Evolutionary conservation across 441 rosid genomes (phyloP), one percentile per base, ranked within the genome.

Genomic region (Arabidopsis lyrata): DNA sequence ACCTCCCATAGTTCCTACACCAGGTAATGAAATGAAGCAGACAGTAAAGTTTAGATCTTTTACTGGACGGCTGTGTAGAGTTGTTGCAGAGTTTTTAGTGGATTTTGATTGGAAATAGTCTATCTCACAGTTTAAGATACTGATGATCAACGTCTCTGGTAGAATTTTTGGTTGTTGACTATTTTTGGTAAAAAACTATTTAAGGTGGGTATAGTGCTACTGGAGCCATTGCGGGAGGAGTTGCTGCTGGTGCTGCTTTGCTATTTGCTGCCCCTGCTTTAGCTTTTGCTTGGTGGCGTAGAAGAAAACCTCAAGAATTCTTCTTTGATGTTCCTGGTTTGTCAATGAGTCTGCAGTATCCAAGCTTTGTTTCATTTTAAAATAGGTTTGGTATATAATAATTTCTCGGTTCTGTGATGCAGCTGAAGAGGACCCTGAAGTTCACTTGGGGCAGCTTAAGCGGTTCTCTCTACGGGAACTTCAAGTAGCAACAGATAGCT

Each of bases 371-470:
- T 73, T 62, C 34, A 22, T 18, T 66, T 6, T 56, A 47, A 39
- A 27, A 8, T 34, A 39, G 12, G 34, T 39, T 52, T 49, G n/a
- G 52, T 32, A 27, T 41, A 29, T 38, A 18, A 15, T 22, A 7
- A 15, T 16, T 53, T 31, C 41, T 2, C 13, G 36, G 48, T 62
- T 68, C 54, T 69, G 4, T 41, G 62, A 39, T 80, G 77, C 92
- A 93, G 97, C 96, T 32, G 98, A 93, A 77, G 97, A 93, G 77
- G 96, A 93, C 72, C 97, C 95, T 24, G 98, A 93, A 77, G 96
- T 93, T 63, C 95, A 93, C 76, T 79, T 93, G 61, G 98, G 98
- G 45, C 98, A 93, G 80, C 97, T 93, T 24, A 91, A 91, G 76
- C 86, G 93, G 78, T 93, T 93, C 79, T 91, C 98, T 32, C 81